Conservation (phyloP, 2,329 filamentous ascomycete species). For the Colletotrichum sp. region DNA sequence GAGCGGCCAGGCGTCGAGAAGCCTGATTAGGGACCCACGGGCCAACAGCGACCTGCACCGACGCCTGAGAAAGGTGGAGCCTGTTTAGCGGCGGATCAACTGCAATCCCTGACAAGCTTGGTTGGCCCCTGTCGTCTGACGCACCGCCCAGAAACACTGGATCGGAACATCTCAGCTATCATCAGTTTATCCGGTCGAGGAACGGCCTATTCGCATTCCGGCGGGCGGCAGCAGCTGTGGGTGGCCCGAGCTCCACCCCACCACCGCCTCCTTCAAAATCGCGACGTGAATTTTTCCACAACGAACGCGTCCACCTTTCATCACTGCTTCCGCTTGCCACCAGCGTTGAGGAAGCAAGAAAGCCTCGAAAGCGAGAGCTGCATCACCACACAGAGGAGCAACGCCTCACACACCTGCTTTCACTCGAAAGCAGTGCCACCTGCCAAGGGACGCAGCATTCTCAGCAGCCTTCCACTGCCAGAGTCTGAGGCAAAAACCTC, state of each 20-base stretch:
- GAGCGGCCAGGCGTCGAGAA: background rate
- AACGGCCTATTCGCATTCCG: background rate
- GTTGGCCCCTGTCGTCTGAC: constrained; percentile 1
- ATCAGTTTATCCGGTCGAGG: constrained; percentile 13
- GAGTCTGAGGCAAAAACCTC: background rate
- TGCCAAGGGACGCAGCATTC: background rate
- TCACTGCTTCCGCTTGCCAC: background rate
- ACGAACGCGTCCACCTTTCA: background rate
- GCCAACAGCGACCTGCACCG: background rate
- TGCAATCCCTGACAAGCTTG: constrained; percentile 1
- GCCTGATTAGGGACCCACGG: background rate
- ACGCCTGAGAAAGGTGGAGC: constrained; percentile 7
- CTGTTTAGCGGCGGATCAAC: constrained; percentile 11
- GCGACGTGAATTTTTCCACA: constrained; percentile 11
- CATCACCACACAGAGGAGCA: background rate
- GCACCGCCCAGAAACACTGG: background rate
- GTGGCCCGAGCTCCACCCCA: constrained; percentile 16
- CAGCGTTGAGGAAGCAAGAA: background rate
- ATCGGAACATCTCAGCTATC: background rate
- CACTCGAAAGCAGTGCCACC: background rate
- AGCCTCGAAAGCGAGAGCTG: background rate
- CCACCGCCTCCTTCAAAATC: constrained; percentile 15
- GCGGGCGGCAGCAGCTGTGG: background rate
- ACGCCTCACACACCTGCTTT: background rate
- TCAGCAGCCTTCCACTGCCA: background rate